Base-by-base conservation (phyloP, 1,284 basidiomycete species). In the Ganoderma lingzhi region DNA sequence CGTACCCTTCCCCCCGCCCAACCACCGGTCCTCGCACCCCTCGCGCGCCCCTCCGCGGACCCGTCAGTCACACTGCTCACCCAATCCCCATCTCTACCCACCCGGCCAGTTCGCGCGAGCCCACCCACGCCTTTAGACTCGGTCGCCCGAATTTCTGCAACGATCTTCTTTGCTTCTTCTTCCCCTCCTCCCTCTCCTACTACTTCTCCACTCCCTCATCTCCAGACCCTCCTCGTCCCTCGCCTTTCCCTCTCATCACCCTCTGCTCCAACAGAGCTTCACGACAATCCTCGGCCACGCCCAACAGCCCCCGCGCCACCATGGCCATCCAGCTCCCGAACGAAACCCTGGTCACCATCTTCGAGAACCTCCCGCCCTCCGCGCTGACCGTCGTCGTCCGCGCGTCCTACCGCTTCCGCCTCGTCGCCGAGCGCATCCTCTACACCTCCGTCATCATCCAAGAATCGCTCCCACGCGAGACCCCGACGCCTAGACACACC, bases 401-500 rank as follows among this genome's bases (percentile, higher is more conserved):
- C 68, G 84, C 86, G 62, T 89, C 85, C 35, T 82, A 76, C 59
- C 82, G 83, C 23, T 88, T 88, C 80, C 86, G 84, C 69, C 84
- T 81, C 48, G 83, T 90, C 51, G 87, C 87, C 2, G 89, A 90
- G 76, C 85, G 85, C 70, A 76, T 87, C 41, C 84, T 91, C 56
- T 91, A 91, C 76, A 78, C 86, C 19, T 82, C 83, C 64, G 81
- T 90, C 71, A 74, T 73, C 72, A 83, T 90, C 71, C 78, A 77
- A 63, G 89, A 90, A 72, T 64, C 76, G 39, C 78, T 89, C 66
- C 82, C 84, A n/a, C 79, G 80, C 51, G 73, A 81, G 4, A 80
- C 82, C 3, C 83, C 84, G 28, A 67, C 79, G 15, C 87, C 87
- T 0, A 77, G 76, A 71, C 81, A 79, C 64, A 89, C 88, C 0